Conservation (phyloP, 768 basidiomycete species). For the Lactarius deliciosus region DNA sequence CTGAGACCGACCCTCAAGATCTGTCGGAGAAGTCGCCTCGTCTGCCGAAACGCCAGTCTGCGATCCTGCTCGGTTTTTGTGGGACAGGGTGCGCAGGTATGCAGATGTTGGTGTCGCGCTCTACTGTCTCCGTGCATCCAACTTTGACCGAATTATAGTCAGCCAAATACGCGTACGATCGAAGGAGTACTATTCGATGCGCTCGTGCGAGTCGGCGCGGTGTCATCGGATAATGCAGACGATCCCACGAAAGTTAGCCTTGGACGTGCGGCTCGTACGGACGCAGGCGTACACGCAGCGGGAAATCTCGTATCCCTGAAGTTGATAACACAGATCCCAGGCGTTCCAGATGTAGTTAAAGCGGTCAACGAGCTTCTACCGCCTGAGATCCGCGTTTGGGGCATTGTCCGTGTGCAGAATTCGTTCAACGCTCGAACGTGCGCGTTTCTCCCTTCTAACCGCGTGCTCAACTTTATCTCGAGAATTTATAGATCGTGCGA, state of each 20-base stretch:
- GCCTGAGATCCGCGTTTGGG: constrained; percentile 90
- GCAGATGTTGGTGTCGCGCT: constrained; percentile 75
- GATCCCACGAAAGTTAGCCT: constrained; percentile 89
- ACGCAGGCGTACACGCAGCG: constrained; percentile 96
- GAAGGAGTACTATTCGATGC: constrained; percentile 89
- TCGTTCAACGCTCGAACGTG: constrained; percentile 80
- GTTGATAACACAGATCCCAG: constrained; percentile 77
- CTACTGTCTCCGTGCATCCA: not conserved
- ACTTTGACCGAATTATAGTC: constrained; percentile 43
- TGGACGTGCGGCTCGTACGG: constrained; percentile 89
- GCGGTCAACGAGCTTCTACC: constrained; percentile 88
- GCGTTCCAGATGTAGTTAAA: constrained; percentile 63
- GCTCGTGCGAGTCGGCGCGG: constrained; percentile 83
- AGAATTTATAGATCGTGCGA: constrained; percentile 73
- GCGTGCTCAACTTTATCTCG: constrained; percentile 8
- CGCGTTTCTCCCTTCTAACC: constrained; percentile 25
- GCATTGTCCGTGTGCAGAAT: constrained; percentile 74
- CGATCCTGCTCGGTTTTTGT: constrained; percentile 85
- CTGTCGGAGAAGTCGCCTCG: constrained; percentile 47
- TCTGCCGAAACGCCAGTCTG: constrained; percentile 81
- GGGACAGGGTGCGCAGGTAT: constrained; percentile 92
- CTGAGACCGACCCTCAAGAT: constrained; percentile 7
- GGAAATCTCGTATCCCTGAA: constrained; percentile 93
- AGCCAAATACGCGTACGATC: constrained; percentile 76
- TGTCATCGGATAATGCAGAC: constrained; percentile 92